phyloP scores from a whole-genome alignment of 441 rosid species.

The Capsella rubella region DNA sequence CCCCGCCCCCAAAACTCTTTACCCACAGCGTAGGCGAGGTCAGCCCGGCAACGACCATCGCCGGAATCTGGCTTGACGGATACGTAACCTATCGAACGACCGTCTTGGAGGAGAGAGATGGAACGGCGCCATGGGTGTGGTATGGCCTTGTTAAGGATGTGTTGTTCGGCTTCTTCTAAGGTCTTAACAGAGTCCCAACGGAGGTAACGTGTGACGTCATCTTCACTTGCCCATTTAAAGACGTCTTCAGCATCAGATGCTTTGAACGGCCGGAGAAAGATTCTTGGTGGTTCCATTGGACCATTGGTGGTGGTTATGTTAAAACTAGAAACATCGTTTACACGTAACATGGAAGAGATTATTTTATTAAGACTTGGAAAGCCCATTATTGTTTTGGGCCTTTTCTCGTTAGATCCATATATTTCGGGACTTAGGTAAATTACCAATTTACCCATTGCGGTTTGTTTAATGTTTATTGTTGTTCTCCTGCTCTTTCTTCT shows the following conservation, averaged over 20 bases:
- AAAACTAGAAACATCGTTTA: background rate
- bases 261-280: conserved; percentile 32
- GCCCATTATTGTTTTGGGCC: conserved; percentile 1
- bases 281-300: conserved; percentile 26
- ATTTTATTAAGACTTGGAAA: background rate
- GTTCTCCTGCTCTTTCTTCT: conserved; percentile 23
- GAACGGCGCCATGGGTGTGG: conserved; percentile 42
- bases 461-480: background rate
- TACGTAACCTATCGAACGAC: conserved; percentile 30
- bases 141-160: conserved; percentile 30
- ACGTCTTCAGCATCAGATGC: conserved; percentile 33
- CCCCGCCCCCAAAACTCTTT: conserved; percentile 38
- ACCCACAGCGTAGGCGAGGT: conserved; percentile 21
- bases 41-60: conserved; percentile 18
- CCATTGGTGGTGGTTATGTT: background rate
- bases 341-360: background rate
- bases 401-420: background rate
- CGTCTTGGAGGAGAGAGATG: conserved; percentile 21
- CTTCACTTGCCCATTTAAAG: conserved; percentile 38
- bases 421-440: background rate
- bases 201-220: conserved; percentile 39
- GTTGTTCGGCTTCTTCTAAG: conserved; percentile 35
- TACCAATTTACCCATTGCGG: background rate
- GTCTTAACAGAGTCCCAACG: conserved; percentile 34
- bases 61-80: conserved; percentile 31